phyloP scores from a whole-genome alignment of 169 alveolate species.

The Plasmodium blacklocki region DNA sequence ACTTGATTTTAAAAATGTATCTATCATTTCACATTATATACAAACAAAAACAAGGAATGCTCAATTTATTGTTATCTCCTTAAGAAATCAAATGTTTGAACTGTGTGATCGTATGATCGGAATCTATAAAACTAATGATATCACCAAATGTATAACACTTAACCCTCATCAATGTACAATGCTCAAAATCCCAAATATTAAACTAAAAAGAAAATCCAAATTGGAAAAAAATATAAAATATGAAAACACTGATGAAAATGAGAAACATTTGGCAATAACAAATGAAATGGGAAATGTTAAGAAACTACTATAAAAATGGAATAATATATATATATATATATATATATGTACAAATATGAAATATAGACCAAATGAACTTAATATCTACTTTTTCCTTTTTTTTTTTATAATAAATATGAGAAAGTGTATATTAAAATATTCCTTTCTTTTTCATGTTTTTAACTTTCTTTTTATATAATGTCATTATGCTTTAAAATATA shows the following conservation, averaged over 20 bases:
- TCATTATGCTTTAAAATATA: no score
- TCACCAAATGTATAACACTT: conserved; percentile 88
- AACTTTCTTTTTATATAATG: no score
- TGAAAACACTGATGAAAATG: no score
- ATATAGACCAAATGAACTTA: no score
- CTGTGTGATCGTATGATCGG: conserved; percentile 95
- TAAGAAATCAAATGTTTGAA: conserved; percentile 97
- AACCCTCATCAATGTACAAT: conserved; percentile 24
- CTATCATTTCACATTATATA: conserved; percentile 93
- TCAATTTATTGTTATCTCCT: conserved; percentile 97
- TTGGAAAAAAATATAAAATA: not conserved
- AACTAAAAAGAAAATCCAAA: not conserved
- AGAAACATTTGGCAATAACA: no score
- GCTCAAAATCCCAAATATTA: not conserved
- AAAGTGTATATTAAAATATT: no score
- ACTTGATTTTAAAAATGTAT: conserved; percentile 97
- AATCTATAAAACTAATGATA: conserved; percentile 93
- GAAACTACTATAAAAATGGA: not conserved
- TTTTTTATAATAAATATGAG: no score
- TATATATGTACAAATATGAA: no score
- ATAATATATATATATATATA: no score
- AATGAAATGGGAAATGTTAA: no score
- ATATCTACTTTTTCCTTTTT: no score
- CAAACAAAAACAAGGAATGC: conserved; percentile 95
- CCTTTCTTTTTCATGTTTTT: no score